Evolutionary conservation across 2,329 filamentous ascomycete genomes (phyloP), one percentile per base, ranked within the genome.

Genomic region (Canariomyces notabilis): DNA sequence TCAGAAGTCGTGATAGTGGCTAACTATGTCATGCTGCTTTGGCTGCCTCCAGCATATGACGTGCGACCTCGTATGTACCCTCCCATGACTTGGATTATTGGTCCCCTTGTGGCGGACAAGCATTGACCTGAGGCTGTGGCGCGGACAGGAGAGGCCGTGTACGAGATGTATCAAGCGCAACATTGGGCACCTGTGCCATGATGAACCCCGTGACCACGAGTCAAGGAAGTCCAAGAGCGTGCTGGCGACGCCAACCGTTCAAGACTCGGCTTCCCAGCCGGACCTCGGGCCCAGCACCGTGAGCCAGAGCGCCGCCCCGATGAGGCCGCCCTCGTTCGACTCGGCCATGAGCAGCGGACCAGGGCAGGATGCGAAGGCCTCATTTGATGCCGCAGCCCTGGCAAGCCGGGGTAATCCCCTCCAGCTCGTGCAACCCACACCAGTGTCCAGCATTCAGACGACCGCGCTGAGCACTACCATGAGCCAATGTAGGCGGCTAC

Each of bases 131-230:
- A 37, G 37, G 20, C 34, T 31, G 34, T 51, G 33, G 45, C 46
- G 61, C 61, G 57, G 60, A 62, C 67, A 94, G 89, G 89, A 95
- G 74, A 85, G 93, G 65, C 93, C 93, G 62, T 98, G 93, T 78
- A 91, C 89, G 61, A 82, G 93, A 71, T 98, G 93, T 75, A 88
- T 97, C 70, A 98, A 97, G 73, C 85, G 93, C 63, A 95, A 95
- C 71, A 98, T 98, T 67, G 93, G 91, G 61, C 93, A 98, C 69
- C 78, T 98, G 57, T 98, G 93, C 69, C 93, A 96, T 72, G 93
- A 98, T 69, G 93, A 97, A 70, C 91, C 90, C 57, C 84, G 91
- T 67, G 91, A 98, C 62, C 75, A 82, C 57, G 80, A 83, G 52
- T 68, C 84, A 50, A 95, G 93, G 70, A 91, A 90, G 69, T 70